A percentile compares a stretch with the other conserved stretches of the same genome.
phyloP scores from a whole-genome alignment of 2,329 filamentous ascomycete genomes.

The Hypomyces perniciosus region DNA sequence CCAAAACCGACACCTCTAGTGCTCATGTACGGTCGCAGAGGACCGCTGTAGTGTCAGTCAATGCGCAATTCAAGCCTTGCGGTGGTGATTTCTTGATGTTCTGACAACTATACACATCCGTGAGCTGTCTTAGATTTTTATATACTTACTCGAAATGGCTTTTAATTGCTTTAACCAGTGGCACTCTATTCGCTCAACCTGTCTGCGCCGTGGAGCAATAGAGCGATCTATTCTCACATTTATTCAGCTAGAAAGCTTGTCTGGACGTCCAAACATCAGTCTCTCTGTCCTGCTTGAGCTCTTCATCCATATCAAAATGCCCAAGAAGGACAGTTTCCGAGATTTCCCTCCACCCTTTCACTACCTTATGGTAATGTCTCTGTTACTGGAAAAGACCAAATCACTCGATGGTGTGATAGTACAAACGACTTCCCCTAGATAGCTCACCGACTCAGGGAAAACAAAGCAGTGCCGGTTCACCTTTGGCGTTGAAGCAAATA shows the following conservation, averaged over 20 bases:
- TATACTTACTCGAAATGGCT: no score
- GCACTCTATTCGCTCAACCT: no score
- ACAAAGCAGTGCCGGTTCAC: conserved; percentile 3
- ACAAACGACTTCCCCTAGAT: neutral
- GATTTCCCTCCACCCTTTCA: neutral
- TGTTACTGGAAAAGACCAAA: conserved; percentile 1
- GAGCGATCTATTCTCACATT: no score
- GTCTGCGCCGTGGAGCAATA: neutral
- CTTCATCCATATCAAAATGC: conserved; percentile 1
- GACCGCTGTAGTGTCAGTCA: no score
- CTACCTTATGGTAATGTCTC: neutral
- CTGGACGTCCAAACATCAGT: neutral
- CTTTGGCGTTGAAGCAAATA: neutral
- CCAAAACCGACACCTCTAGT: no score
- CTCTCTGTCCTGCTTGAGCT: neutral
- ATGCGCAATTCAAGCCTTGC: no score
- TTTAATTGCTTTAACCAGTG: no score
- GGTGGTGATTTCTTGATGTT: no score
- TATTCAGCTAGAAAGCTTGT: neutral
- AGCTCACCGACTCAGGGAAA: conserved; percentile 1
- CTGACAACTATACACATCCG: no score
- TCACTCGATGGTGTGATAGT: neutral
- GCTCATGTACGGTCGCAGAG: no score
- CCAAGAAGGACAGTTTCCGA: conserved; percentile 1
- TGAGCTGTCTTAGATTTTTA: no score